Base-by-base conservation (phyloP, 495 filamentous ascomycete genomes). In the Jackrogersella minutella region DNA sequence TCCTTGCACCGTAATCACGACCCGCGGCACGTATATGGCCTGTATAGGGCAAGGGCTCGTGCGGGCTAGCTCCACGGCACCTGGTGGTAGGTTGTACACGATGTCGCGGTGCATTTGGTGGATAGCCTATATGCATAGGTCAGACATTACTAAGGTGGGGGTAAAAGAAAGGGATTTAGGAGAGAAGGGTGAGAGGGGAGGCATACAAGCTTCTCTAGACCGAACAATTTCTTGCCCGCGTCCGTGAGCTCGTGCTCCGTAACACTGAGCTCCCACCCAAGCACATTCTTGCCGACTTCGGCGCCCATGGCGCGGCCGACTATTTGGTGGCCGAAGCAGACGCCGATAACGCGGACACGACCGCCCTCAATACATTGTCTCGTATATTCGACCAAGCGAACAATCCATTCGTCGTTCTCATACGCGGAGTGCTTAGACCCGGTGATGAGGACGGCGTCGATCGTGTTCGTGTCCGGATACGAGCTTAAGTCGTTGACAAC, bases 321-420 rank as follows among this genome's bases (percentile, higher is more conserved):
- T 50, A 97, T 94, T 77, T 97, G 93, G 73, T 97, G 93, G 14
- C 93, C 94, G 75, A 94, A 97, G 73, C 93, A 97, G 24, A 95
- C 84, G 11, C 92, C 93, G 16, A 97, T 81, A 17, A 96, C 76
- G 19, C 86, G 83, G 17, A 96, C 83, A 34, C 73, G 72, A 24
- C 68, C 64, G 17, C 71, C 61, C 22, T 56, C 84, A 80, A 41
- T 77, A 72, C 37, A 92, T 77, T 47, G 89, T 68, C 84, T 82
- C 0, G 84, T 86, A 74, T 87, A 97, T 36, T 89, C 86, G 1
- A 94, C 88, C 0, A 97, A 82, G 16, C 82, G 84, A 16, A 87
- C 43, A 53, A 96, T 93, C 93, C 92, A 97, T 0, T 87, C 84
- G 54, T 85, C 79, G 66, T 90, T 77, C 31, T 91, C 91, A 46